These are phyloP conservation scores for Lodderomyces jiufengensis DNA, from an alignment of 1,139 yeast genomes.

Conservation along the genomic window DNA sequence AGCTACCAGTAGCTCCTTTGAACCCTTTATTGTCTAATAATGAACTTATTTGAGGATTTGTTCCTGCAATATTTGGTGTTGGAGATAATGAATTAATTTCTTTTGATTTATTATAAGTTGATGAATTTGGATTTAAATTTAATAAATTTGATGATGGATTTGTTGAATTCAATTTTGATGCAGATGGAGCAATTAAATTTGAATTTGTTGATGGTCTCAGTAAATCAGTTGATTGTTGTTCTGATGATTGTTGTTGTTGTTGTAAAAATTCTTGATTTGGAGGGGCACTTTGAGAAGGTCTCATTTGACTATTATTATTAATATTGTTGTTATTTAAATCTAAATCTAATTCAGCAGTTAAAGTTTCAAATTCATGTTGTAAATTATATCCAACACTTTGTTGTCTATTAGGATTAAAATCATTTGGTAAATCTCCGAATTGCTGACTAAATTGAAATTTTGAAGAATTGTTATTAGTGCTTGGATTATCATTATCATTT, in stretches of 20 bases:
- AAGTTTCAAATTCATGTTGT: constrained; percentile 46
- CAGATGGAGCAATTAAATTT: constrained; percentile 13
- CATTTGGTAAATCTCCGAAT: neutral
- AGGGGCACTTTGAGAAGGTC: constrained; percentile 6
- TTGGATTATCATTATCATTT: too few relatives aligned
- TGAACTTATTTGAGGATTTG: constrained; percentile 8
- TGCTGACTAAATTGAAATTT: too few relatives aligned
- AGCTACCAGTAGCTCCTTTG: constrained; percentile 5
- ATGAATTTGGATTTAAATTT: constrained; percentile 11
- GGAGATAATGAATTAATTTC: constrained; percentile 23
- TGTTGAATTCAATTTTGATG: constrained; percentile 10
- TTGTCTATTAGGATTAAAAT: constrained; percentile 28
- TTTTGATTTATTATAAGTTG: constrained; percentile 14
- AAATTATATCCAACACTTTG: constrained; percentile 44
- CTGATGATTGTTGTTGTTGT: constrained; percentile 4
- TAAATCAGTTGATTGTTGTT: neutral
- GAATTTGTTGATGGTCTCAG: neutral
- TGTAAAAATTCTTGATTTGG: constrained; percentile 3
- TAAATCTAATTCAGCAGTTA: constrained; percentile 46
- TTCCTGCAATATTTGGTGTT: constrained; percentile 13
- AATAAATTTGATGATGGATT: constrained; percentile 8
- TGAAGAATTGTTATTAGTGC: too few relatives aligned
- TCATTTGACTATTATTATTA: constrained; percentile 4
- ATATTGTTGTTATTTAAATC: constrained; percentile 35
- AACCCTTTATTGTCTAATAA: constrained; percentile 12